phyloP scores from a whole-genome alignment of 2,329 filamentous ascomycete genomes.

The Geoglossum cookeanum region DNA sequence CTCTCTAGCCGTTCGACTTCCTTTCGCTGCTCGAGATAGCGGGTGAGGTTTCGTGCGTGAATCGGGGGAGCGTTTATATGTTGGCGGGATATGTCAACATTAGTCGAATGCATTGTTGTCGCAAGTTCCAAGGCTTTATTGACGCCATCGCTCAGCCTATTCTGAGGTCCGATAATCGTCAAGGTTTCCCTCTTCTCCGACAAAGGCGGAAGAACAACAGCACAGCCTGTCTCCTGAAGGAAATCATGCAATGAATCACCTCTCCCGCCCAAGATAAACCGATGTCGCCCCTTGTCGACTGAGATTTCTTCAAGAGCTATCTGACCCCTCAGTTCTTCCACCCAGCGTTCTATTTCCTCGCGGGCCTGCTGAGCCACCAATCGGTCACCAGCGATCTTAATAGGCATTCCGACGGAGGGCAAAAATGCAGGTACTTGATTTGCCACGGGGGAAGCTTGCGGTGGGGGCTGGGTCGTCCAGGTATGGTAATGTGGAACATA shows the following conservation, averaged over 20 bases:
- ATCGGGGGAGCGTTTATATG: constrained; percentile 54
- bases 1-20: constrained; percentile 70
- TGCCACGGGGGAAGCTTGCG: constrained; percentile 36
- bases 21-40: constrained; percentile 66
- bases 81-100: constrained; percentile 63
- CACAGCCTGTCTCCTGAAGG: constrained; percentile 75
- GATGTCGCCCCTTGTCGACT: constrained; percentile 73
- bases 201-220: constrained; percentile 64
- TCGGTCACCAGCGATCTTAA: constrained; percentile 74
- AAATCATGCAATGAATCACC: constrained; percentile 71
- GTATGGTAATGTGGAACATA: constrained; percentile 67
- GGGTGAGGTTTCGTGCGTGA: constrained; percentile 72
- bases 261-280: constrained; percentile 80
- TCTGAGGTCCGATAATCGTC: constrained; percentile 63
- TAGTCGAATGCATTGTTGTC: constrained; percentile 66
- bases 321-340: constrained; percentile 54
- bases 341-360: constrained; percentile 61
- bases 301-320: constrained; percentile 60
- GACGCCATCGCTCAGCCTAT: constrained; percentile 53
- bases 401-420: constrained; percentile 56
- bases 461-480: constrained; percentile 47
- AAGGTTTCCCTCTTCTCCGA: constrained; percentile 59
- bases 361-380: constrained; percentile 61
- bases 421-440: constrained; percentile 51
- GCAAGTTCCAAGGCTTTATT: constrained; percentile 79